Base-by-base conservation (phyloP, 805 yeast genomes). In the Ogataea paraovalis region DNA sequence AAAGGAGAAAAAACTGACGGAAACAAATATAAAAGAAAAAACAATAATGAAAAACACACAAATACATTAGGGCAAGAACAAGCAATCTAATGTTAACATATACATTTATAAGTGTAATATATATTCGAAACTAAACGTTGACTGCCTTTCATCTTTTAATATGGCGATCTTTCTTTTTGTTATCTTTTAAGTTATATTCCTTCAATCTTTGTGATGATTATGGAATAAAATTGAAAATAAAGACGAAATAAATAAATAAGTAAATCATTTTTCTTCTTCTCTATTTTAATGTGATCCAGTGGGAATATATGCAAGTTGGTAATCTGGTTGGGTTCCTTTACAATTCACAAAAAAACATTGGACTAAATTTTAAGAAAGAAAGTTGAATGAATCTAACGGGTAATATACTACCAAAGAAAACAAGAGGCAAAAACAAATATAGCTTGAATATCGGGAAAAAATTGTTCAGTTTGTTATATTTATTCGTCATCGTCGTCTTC, bases 401-500 rank as follows among this genome's bases (percentile, higher is more conserved):
- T 30, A 30, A 30, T 30, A 30, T 30, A 14, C 6, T n/a, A 12
- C 6, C 16, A 30, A 10, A 30, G 16, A 5, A 30, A 30, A 30
- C 34, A 30, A 14, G 4, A 14, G 12, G 12, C 6, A 14, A 30
- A 14, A 30, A 30, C 12, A 12, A 14, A 30, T 7, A 5, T 7
- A 12, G 34, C n/a, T 30, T 30, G 34, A 30, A 7, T 10, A 30
- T 30, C 34, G 34, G 6, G n/a, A n/a, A n/a, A 12, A 12, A 30
- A 4, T 23, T 37, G 20, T 9, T 25, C 28, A 25, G 28, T 25
- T 10, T 45, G 39, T 37, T 34, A 10, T 33, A 54, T 54, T 60
- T 68, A 68, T 56, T 75, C 78, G 53, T 75, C 78, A 36, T 67
- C 72, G 21, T 76, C 83, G 51, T 80, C 88, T 32, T 78, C 88